A percentile compares a stretch with the other conserved stretches of the same genome.
These are phyloP conservation scores for Arthrobotrys iridis DNA, from an alignment of 2,329 filamentous ascomycete species.

Conservation along the genomic window DNA sequence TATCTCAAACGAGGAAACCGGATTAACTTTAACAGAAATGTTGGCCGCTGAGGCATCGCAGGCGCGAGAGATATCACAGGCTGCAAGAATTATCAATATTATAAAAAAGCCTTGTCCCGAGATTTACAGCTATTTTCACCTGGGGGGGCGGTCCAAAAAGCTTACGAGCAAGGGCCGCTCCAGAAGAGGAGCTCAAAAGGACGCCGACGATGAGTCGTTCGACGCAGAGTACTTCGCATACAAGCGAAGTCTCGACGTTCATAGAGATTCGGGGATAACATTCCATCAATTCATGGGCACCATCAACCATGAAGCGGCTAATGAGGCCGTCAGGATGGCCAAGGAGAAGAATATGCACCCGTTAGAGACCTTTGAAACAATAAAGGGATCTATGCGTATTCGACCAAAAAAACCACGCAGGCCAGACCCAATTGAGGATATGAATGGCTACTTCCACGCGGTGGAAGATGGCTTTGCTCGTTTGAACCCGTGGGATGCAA, in stretches of 20 bases:
- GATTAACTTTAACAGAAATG: constrained; percentile 14
- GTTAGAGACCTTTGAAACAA: too few relatives aligned
- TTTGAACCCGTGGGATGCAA: background rate
- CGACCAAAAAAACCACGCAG: background rate
- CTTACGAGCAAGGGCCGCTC: background rate
- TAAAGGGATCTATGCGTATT: background rate
- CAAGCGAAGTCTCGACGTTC: too few relatives aligned
- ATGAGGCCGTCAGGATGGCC: background rate
- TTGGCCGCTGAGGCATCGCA: background rate
- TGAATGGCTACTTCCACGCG: background rate
- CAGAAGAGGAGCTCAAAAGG: background rate
- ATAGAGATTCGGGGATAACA: constrained; percentile 1
- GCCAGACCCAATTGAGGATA: background rate
- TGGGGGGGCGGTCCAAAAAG: too few relatives aligned
- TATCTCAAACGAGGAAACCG: background rate
- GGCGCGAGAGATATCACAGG: background rate
- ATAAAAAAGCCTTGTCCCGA: background rate
- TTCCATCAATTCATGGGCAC: background rate
- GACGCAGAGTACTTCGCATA: too few relatives aligned
- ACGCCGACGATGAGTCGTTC: too few relatives aligned
- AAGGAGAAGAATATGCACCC: too few relatives aligned
- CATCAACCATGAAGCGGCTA: constrained; percentile 20
- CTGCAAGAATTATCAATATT: background rate
- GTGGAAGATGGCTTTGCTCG: background rate
- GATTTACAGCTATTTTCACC: background rate